Base-by-base conservation (phyloP, 495 filamentous ascomycete genomes). In the Aspergillus sclerotioniger region DNA sequence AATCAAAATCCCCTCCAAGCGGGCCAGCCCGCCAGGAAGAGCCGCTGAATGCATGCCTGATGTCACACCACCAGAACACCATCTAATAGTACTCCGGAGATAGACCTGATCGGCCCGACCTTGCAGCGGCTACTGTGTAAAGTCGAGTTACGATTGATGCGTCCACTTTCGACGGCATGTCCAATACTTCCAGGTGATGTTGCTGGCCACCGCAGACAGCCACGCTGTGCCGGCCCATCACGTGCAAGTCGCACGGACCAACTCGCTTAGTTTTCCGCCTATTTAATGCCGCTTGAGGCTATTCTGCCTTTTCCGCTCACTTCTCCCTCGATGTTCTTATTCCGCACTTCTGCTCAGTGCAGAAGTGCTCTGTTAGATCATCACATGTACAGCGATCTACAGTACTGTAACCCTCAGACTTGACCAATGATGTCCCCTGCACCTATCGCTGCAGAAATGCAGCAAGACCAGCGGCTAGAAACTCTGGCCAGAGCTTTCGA, bases 401-500 rank as follows among this genome's bases (percentile, higher is more conserved):
- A 47, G 47, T 45, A n/a, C 55, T 62, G 68, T 72, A 73, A 71
- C 52, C 16, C 15, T 41, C 41, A 51, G 51, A 32, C 62, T 57
- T 63, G 33, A 33, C 19, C 29, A 43, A 50, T 50, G 70, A 78
- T 78, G 74, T 72, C 75, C 54, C 74, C 75, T 62, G 67, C 70
- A 52, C 63, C 62, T 33, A 64, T 75, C 33, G 21, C 62, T 57
- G 62, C 66, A 32, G 61, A 72, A 51, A 58, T 54, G 65, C 70
- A 73, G 66, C 67, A 65, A 39, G 71, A 76, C 57, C 73, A 61
- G 58, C 74, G 73, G 60, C 69, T 80, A 29, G 68, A 76, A 56
- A 72, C 67, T 13, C 60, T 82, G 59, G 73, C 72, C 32, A 69
- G 67, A 63, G 78, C 74, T 35, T 77, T 80, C 59, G 77, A 78